Evolutionary conservation across 352 stramenopile species (phyloP).

Genomic region (Globisporangium takayamanum): DNA sequence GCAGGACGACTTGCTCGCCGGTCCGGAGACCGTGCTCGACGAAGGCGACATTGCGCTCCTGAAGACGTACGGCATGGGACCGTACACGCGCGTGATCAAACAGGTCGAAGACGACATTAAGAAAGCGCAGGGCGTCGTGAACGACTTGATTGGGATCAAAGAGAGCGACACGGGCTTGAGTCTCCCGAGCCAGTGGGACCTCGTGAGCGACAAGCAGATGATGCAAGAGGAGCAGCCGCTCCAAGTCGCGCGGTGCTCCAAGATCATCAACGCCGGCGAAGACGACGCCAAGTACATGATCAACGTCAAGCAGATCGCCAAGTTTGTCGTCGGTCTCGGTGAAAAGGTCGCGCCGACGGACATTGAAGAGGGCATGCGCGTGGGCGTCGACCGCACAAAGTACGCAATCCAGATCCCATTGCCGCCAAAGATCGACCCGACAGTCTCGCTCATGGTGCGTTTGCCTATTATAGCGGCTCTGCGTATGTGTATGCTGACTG

Average conservation of each 20-base stretch:
- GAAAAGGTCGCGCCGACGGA: conserved; percentile 99
- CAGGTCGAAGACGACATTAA: conserved; percentile 98
- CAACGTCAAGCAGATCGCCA: conserved; percentile 99
- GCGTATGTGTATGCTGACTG: conserved; percentile 1
- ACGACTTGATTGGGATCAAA: conserved; percentile 95
- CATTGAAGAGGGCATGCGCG: conserved; percentile 99
- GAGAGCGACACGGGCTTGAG: conserved; percentile 99
- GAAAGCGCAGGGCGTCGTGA: conserved; percentile 92
- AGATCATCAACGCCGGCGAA: conserved; percentile 92
- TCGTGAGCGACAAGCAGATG: conserved; percentile 99
- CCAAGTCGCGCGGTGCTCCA: conserved; percentile 95
- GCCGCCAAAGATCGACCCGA: conserved; percentile 98
- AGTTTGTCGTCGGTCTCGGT: conserved; percentile 98
- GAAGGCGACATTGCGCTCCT: conserved; percentile 98
- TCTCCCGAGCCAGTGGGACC: conserved; percentile 97
- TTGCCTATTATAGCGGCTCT: conserved; percentile 4
- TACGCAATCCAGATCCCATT: conserved; percentile 98
- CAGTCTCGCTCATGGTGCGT: conserved; percentile 82
- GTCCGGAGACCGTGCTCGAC: conserved; percentile 76
- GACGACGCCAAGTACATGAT: conserved; percentile 99
- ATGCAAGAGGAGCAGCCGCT: conserved; percentile 98
- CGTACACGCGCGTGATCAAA: conserved; percentile 96
- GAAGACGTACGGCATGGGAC: conserved; percentile 98
- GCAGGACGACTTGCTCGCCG: conserved; percentile 78
- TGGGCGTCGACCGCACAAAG: conserved; percentile 97